phyloP scores from a whole-genome alignment of 1,284 basidiomycete genomes.

The Exobasidium cylindrosporum region DNA sequence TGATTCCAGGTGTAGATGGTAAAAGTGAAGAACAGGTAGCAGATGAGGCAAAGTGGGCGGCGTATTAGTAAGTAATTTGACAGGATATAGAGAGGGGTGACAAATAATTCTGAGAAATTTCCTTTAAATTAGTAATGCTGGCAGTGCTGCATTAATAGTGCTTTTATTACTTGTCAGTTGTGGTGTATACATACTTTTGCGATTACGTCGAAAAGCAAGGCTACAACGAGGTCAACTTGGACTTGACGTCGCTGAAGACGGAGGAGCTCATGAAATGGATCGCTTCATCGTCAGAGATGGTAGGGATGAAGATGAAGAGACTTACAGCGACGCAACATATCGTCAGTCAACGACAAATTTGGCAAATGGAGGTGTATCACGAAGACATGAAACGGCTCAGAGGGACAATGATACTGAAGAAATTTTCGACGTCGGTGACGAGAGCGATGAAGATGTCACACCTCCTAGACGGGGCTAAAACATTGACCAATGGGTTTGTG shows the following conservation, averaged over 20 bases:
- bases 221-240: conserved; percentile 61
- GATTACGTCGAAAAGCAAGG: conserved; percentile 60
- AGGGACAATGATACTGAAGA: conserved; percentile 31
- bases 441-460: conserved; percentile 31
- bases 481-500: no score
- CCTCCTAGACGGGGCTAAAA: neutral
- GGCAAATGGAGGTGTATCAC: neutral
- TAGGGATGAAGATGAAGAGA: conserved; percentile 11
- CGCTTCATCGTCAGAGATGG: conserved; percentile 22
- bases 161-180: conserved; percentile 67
- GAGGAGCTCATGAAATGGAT: conserved; percentile 32
- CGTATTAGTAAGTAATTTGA: conserved; percentile 30
- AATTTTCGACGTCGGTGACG: conserved; percentile 60
- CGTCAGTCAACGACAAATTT: conserved; percentile 5
- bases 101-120: no score
- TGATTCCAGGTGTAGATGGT: conserved; percentile 57
- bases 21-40: conserved; percentile 53
- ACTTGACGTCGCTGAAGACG: conserved; percentile 45
- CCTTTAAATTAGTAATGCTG: conserved; percentile 14
- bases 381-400: neutral
- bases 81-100: no score
- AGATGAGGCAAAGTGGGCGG: conserved; percentile 44
- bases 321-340: conserved; percentile 2
- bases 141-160: conserved; percentile 12
- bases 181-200: conserved; percentile 71